Evolutionary conservation across 176 grass and related monocot species (phyloP).

Genomic region (Carex littledalei): DNA sequence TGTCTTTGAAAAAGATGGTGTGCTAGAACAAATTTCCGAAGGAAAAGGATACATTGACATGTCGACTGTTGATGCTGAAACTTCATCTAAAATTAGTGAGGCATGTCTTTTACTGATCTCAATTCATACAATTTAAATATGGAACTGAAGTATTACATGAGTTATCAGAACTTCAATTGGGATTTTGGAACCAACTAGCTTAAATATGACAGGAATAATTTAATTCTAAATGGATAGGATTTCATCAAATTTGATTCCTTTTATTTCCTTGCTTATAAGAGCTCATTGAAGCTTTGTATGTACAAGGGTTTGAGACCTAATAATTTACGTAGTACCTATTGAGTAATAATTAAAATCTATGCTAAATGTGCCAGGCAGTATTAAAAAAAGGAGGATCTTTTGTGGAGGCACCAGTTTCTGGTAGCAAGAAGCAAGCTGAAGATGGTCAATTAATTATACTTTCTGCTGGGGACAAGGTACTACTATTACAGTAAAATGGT

Average conservation of each 20-base stretch:
- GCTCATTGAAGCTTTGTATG: not conserved
- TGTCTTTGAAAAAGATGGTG: slow-evolving; percentile 87
- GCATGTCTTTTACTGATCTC: slow-evolving; percentile 21
- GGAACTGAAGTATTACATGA: not conserved
- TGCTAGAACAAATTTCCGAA: slow-evolving; percentile 71
- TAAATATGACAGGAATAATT: not conserved
- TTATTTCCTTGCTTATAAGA: not conserved
- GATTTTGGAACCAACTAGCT: not conserved
- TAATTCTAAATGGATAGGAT: not conserved
- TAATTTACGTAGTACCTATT: not conserved
- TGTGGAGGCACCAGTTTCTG: slow-evolving; percentile 94
- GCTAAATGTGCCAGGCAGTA: slow-evolving; percentile 53
- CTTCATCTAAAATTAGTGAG: slow-evolving; percentile 83
- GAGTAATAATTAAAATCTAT: not conserved
- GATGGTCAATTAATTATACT: slow-evolving; percentile 98
- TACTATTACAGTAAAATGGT: slow-evolving; percentile 16
- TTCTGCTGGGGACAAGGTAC: slow-evolving; percentile 95
- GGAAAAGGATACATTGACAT: slow-evolving; percentile 94
- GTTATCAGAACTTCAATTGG: not conserved
- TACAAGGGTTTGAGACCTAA: not conserved
- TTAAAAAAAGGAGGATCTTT: slow-evolving; percentile 70
- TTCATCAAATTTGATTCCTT: not conserved
- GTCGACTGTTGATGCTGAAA: slow-evolving; percentile 87
- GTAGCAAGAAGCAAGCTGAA: slow-evolving; percentile 99
- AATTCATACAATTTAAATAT: not conserved